Base-by-base conservation (phyloP, 192 early-diverging fungal genomes). In the Gigaspora rosea region DNA sequence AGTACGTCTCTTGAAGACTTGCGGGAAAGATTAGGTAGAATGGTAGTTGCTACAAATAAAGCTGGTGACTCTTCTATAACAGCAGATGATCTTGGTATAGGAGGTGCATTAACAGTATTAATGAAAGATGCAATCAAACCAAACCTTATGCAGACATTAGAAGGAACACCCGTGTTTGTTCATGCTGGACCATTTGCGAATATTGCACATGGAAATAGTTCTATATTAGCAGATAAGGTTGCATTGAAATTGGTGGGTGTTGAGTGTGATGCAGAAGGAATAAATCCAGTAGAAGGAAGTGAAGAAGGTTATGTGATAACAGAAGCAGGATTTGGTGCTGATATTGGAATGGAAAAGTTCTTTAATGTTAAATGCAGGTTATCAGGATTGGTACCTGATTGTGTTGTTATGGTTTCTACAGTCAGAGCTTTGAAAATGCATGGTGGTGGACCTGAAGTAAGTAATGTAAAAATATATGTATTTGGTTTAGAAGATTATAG, bases 311-410 rank as follows among this genome's bases (percentile, higher is more conserved):
- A 93, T 75, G 96, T 97, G 41, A 90, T 98, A 49, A 99, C 97
- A 47, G 97, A 99, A 84, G 96, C 97, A n/a, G 97, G 97, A 16
- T 99, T 99, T 80, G 97, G 97, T 32, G 97, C 97, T 11, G 97
- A 99, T 85, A 99, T 99, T 84, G 97, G 97, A 50, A 97, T 98
- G 93, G 97, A 99, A 78, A 99, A 99, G 84, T 95, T 95, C 85
- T 96, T 98, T 86, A 93, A 99, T 86, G 98, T 99, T 86, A 99
- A 99, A 83, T 99, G 97, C 82, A 91, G 97, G 59, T 84, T 87
- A 11, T 94, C 93, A 20, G 94, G 93, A 33, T 85, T 99, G 12
- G 83, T 93, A 16, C 97, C 97, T 49, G 90, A 96, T 76, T 90
- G 89, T 50, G 97, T 94, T 20, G 95, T 98, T 33, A 89, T 99